Conservation (phyloP, 202 grass and related monocot species). For the Setaria viridis region DNA sequence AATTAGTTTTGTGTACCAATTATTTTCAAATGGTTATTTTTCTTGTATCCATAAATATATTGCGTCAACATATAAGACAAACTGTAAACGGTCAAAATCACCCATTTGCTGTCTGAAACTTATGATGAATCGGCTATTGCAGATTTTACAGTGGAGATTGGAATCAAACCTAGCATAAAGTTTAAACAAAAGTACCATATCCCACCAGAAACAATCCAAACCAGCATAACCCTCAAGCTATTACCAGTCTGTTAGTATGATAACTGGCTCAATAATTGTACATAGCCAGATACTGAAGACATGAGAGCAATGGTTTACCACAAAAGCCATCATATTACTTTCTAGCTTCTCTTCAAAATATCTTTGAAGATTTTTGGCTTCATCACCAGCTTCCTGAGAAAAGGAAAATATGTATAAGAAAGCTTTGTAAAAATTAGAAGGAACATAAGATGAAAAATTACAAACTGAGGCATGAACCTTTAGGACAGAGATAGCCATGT, state of each 20-base stretch:
- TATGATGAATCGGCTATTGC: not conserved
- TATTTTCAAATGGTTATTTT: not conserved
- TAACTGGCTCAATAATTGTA: constrained; percentile 1
- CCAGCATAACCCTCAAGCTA: not conserved
- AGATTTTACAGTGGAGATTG: not conserved
- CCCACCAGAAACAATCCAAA: not conserved
- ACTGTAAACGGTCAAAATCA: constrained; percentile 5
- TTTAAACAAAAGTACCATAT: constrained; percentile 20
- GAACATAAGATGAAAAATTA: constrained; percentile 1
- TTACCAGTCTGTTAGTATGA: constrained; percentile 8
- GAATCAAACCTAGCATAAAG: not conserved
- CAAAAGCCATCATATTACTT: constrained; percentile 73
- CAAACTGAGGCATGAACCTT: constrained; percentile 57
- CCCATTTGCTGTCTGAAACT: constrained; percentile 5
- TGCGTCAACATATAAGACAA: not conserved
- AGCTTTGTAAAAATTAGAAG: not conserved
- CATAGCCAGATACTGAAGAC: not conserved
- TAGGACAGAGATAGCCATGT: constrained; percentile 84
- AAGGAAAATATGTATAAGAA: constrained; percentile 21
- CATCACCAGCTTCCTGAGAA: constrained; percentile 65
- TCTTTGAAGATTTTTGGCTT: constrained; percentile 62
- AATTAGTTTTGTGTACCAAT: not conserved
- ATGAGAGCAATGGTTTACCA: constrained; percentile 61
- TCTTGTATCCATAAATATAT: constrained; percentile 20
- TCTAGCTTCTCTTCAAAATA: constrained; percentile 87